phyloP scores from a whole-genome alignment of 2,329 filamentous ascomycete species.

The Aspergillus luchuensis region DNA sequence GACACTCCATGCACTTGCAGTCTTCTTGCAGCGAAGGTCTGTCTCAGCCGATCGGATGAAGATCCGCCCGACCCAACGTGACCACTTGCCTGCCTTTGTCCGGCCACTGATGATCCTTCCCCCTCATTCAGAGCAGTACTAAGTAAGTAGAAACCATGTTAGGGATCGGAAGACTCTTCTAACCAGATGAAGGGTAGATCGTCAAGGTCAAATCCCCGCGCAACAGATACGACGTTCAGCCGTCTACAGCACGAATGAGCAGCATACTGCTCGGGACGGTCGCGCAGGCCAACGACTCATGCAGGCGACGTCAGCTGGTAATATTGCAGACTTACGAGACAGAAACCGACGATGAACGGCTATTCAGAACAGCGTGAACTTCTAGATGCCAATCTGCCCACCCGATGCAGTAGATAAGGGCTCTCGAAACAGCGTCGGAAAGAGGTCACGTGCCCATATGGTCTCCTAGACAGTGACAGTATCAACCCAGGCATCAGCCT shows the following conservation, averaged over 20 bases:
- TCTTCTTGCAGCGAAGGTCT: no score
- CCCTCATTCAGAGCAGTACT: no score
- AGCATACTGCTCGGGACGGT: conserved; percentile 38
- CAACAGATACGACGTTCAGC: conserved; percentile 5
- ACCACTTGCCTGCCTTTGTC: no score
- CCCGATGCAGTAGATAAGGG: conserved; percentile 36
- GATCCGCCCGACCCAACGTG: no score
- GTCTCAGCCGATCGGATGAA: no score
- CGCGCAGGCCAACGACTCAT: conserved; percentile 41
- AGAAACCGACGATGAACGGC: conserved; percentile 37
- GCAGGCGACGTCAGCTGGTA: conserved; percentile 46
- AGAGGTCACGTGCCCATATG: no score
- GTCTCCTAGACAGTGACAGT: no score
- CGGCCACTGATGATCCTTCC: no score
- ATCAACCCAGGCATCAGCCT: no score
- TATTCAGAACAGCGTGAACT: conserved; percentile 34
- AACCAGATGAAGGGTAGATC: conserved; percentile 11
- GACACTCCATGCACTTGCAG: no score
- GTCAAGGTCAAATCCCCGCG: not conserved
- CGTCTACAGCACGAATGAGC: conserved; percentile 41
- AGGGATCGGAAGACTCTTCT: not conserved
- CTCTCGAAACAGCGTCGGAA: no score
- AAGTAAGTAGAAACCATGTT: not conserved
- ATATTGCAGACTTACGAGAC: conserved; percentile 40
- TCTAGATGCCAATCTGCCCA: conserved; percentile 42